Conservation (phyloP, 2,329 filamentous ascomycete genomes). For the Fusarium sp. region DNA sequence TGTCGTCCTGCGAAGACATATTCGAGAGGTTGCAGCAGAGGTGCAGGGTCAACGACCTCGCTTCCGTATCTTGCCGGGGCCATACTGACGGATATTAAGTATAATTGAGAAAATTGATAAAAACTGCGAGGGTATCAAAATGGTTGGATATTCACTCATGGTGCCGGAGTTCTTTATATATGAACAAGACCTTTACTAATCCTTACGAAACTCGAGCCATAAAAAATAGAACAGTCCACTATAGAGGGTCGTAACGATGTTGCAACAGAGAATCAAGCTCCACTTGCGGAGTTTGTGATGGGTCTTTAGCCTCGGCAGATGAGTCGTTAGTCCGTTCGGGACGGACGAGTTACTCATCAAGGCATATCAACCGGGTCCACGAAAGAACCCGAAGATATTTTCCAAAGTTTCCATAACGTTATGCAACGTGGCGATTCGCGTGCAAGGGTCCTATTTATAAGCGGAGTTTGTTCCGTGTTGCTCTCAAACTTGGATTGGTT, state of each 20-base stretch:
- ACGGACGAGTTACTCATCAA: constrained; percentile 13
- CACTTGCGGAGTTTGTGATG: constrained; percentile 2
- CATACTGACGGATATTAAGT: constrained; percentile 10
- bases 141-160: neutral
- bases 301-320: constrained; percentile 20
- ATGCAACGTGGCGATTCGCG: neutral
- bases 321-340: constrained; percentile 6
- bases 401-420: constrained; percentile 8
- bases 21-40: constrained; percentile 27
- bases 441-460: constrained; percentile 14
- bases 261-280: neutral
- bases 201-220: neutral
- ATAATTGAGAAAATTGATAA: neutral
- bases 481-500: neutral
- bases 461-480: neutral
- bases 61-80: constrained; percentile 22
- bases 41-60: constrained; percentile 28
- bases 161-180: constrained; percentile 2
- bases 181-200: neutral
- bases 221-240: constrained; percentile 5
- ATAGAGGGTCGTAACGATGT: neutral
- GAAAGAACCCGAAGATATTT: neutral
- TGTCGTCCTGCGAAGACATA: constrained; percentile 31
- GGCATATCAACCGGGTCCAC: neutral
- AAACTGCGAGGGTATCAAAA: neutral